Conservation (phyloP, 192 early-diverging fungal genomes). For the Podila minutissima region DNA sequence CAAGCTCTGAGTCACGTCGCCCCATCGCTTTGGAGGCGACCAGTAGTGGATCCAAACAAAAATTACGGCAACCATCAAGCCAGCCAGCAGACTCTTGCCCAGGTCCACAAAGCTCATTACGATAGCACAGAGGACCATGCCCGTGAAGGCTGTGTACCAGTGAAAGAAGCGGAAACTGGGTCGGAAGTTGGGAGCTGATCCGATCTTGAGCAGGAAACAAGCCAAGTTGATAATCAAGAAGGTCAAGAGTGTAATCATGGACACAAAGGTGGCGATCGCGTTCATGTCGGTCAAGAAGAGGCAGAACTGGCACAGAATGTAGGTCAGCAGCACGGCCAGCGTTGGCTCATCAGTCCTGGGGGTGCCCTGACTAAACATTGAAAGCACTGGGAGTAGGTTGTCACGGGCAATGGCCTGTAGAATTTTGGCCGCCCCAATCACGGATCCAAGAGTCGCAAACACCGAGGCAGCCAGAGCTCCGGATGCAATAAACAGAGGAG, state of each 20-base stretch:
- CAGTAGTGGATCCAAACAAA: conserved; percentile 75
- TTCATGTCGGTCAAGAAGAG: conserved; percentile 71
- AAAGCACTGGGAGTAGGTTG: conserved; percentile 64
- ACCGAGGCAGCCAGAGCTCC: conserved; percentile 70
- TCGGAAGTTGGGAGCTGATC: conserved; percentile 74
- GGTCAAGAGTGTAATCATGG: conserved; percentile 71
- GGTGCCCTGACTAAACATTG: conserved; percentile 42
- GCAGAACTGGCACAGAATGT: conserved; percentile 61
- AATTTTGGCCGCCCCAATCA: conserved; percentile 69
- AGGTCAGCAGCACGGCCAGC: conserved; percentile 53
- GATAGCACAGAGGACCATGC: conserved; percentile 59
- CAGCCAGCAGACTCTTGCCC: conserved; percentile 57
- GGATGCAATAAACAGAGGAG: conserved; percentile 63
- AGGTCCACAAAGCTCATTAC: conserved; percentile 69
- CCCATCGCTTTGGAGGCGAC: conserved; percentile 74
- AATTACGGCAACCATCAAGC: conserved; percentile 60
- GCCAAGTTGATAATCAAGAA: conserved; percentile 74
- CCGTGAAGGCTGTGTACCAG: conserved; percentile 68
- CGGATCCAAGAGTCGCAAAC: conserved; percentile 66
- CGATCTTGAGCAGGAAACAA: conserved; percentile 70
- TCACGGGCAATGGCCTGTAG: conserved; percentile 76
- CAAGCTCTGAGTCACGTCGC: conserved; percentile 73
- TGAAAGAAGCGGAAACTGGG: conserved; percentile 75
- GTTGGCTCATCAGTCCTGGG: conserved; percentile 55
- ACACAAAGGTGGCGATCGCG: conserved; percentile 71